A percentile compares a stretch with the other conserved stretches of the same genome.
Evolutionary conservation across 192 early-diverging fungal genomes (phyloP).

Genomic region (Borealophlyctis nickersoniae): DNA sequence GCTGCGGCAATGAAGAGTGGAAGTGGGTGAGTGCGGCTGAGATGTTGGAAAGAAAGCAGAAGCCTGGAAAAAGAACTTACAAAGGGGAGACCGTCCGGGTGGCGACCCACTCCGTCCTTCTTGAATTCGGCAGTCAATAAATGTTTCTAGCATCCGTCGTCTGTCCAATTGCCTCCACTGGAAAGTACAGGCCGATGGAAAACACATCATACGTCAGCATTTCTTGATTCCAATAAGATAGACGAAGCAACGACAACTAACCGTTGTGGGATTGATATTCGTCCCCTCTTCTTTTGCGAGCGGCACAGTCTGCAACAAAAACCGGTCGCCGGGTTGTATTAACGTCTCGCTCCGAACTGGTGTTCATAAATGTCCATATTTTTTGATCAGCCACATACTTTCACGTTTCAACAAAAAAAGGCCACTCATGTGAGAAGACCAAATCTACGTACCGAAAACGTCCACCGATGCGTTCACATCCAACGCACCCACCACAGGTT

Average conservation of each 20-base stretch:
- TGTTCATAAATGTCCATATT: no score
- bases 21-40: not conserved
- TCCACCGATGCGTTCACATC: constrained; percentile 40
- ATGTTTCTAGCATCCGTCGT: constrained; percentile 16
- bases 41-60: no score
- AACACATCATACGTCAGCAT: not conserved
- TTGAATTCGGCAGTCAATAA: constrained; percentile 16
- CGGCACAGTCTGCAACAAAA: constrained; percentile 55
- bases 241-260: no score
- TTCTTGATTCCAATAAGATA: constrained; percentile 30
- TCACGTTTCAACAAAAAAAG: not conserved
- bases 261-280: constrained; percentile 48
- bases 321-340: constrained; percentile 48
- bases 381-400: no score
- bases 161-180: constrained; percentile 21
- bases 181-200: no score
- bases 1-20: no score
- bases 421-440: no score
- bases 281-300: constrained; percentile 42
- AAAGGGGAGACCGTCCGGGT: not conserved
- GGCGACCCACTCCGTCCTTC: not conserved
- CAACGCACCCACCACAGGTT: constrained; percentile 50
- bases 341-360: constrained; percentile 36
- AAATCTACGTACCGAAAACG: constrained; percentile 48
- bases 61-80: no score